Evolutionary conservation across 23 red algal genomes (phyloP).

Genomic region (Gracilaria domingensis): DNA sequence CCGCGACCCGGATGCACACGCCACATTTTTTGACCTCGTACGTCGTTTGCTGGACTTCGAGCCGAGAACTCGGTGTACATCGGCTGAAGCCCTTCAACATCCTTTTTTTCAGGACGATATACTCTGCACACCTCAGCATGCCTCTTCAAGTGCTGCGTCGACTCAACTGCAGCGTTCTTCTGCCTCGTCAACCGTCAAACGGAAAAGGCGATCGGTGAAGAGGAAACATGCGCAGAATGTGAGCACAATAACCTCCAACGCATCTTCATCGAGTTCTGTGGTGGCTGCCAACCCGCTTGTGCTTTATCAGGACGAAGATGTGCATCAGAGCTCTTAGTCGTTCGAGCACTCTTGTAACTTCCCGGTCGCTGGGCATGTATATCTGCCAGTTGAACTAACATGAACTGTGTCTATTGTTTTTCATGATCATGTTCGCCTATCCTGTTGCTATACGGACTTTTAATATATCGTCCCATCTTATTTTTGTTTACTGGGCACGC

Average conservation of each 20-base stretch:
- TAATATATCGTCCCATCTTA: neutral
- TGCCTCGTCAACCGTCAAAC: neutral
- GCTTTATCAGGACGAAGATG: constrained; percentile 3
- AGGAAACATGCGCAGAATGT: constrained; percentile 5
- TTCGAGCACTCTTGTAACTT: neutral
- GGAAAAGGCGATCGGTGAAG: neutral
- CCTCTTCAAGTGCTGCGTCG: neutral
- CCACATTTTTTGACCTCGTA: constrained; percentile 75
- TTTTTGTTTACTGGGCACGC: constrained; percentile 27
- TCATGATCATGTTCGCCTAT: neutral
- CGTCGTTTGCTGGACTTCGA: constrained; percentile 72
- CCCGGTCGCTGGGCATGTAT: neutral
- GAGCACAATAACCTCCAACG: constrained; percentile 4
- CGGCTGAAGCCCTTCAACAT: constrained; percentile 75
- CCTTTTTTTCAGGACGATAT: constrained; percentile 62
- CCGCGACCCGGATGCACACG: constrained; percentile 62
- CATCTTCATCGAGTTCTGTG: neutral
- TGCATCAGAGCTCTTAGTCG: neutral
- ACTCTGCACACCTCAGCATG: neutral
- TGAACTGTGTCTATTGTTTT: neutral
- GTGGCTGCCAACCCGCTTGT: neutral
- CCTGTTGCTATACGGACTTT: neutral
- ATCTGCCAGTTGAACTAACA: neutral
- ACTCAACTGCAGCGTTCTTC: neutral
- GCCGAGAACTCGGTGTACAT: constrained; percentile 72